Base-by-base conservation (phyloP, 83 land plant species). In the Larix sibirica region DNA sequence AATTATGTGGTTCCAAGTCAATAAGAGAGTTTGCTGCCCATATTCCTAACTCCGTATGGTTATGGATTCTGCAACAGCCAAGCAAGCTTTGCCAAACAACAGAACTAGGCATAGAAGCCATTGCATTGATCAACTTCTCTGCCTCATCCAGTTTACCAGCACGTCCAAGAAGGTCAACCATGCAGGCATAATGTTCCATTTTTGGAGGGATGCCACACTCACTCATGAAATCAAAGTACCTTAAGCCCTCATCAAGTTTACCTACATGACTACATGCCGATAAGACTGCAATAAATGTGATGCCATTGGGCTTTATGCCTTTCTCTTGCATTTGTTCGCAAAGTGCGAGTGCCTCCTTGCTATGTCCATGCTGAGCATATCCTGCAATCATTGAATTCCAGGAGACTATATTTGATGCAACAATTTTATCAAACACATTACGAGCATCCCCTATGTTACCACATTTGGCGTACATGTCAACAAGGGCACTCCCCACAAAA, bases 381-480 rank as follows among this genome's bases (percentile, higher is more conserved):
- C 88, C 92, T 86, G 86, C 82, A 20, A 90, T 86, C 88, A 88
- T 80, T 6, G 92, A 86, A 18, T 89, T 88, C 92, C 92, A 90
- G 10, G 90, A 82, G 21, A 90, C 81, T 2, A 84, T 79, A 6
- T 84, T 71, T 6, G 77, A 81, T 33, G 79, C 84, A 1, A 59
- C 26, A 85, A 86, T 80, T 13, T 54, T 20, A 0, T 64, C 20
- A 65, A 90, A 90, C 16, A 86, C 85, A 13, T 33, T 9, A 68
- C 24, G 12, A 16, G 90, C 90, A 71, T 63, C 70, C 5, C 75
- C 83, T 83, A 84, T 84, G 28, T 47, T 85, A 7, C 92, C 92
- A 86, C 92, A 90, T 73, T 90, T 90, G 13, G 88, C 82, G 60
- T 90, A 90, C 92, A 90, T 87, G 76, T 87, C 89, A 50, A 90